These are phyloP conservation scores for Pseudisothecium myosuroides DNA, from an alignment of 225 moss, liverwort and hornwort genomes.

Conservation along the genomic window DNA sequence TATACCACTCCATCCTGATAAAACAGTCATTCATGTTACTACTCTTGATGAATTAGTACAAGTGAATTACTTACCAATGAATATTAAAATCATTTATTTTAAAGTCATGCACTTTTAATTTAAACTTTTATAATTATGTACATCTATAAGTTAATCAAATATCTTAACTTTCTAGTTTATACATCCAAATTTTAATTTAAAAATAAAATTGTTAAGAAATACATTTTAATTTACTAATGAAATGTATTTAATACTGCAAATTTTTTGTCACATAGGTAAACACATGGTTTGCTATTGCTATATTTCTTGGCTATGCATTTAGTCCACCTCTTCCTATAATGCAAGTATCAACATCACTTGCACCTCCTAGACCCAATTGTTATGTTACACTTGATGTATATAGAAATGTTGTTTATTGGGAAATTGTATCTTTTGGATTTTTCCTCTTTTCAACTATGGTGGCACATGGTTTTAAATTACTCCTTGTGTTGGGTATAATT, in stretches of 20 bases:
- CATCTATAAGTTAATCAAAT: neutral
- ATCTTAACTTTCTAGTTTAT: neutral
- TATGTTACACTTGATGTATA: slow-evolving; percentile 39
- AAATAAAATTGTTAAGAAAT: too few relatives aligned
- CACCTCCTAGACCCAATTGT: slow-evolving; percentile 24
- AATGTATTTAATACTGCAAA: neutral
- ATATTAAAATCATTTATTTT: neutral
- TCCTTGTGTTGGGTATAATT: slow-evolving; percentile 26
- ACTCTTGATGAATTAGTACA: slow-evolving; percentile 81
- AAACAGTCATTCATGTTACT: slow-evolving; percentile 67
- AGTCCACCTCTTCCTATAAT: slow-evolving; percentile 25
- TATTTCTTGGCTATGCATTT: slow-evolving; percentile 65
- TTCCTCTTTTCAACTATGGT: slow-evolving; percentile 81
- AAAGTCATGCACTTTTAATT: neutral
- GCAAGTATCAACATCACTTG: slow-evolving; percentile 25
- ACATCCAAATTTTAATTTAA: neutral
- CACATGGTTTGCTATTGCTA: slow-evolving; percentile 66
- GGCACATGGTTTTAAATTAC: slow-evolving; percentile 77
- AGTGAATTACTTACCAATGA: neutral
- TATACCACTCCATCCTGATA: slow-evolving; percentile 10
- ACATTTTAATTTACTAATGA: neutral
- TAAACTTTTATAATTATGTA: neutral
- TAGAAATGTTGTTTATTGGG: slow-evolving; percentile 58
- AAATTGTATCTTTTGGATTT: slow-evolving; percentile 62
- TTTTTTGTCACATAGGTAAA: neutral